A percentile compares a stretch with the other conserved stretches of the same genome.
Evolutionary conservation across 208 protist genomes (phyloP).

Genomic region (Leishmania arabica): DNA sequence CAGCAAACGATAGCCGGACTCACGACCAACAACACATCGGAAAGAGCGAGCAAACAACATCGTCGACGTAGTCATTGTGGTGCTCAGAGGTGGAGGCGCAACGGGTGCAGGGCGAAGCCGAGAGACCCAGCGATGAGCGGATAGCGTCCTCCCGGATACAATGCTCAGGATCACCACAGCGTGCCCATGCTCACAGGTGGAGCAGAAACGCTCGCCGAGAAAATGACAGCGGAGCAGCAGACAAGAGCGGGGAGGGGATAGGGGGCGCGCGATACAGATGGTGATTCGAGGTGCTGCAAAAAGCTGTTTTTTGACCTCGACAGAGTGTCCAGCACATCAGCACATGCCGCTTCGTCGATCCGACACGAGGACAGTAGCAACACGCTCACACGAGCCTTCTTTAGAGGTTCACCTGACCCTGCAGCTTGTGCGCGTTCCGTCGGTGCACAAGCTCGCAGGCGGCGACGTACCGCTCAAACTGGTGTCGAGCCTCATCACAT

Average conservation of each 20-base stretch:
- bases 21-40: not conserved
- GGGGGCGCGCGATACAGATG: not conserved
- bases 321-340: not conserved
- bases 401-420: slow-evolving; percentile 73
- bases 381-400: not conserved
- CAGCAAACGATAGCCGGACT: not conserved
- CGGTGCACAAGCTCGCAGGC: slow-evolving; percentile 86
- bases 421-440: slow-evolving; percentile 92
- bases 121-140: not conserved
- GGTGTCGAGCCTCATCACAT: slow-evolving; percentile 44
- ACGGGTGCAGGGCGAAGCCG: not conserved
- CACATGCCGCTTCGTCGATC: not conserved
- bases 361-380: not conserved
- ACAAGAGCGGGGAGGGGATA: not conserved
- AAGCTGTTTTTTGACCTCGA: not conserved
- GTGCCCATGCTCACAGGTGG: not conserved
- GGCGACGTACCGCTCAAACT: slow-evolving; percentile 77
- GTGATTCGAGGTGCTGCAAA: too few relatives aligned
- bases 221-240: not conserved
- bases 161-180: not conserved
- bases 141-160: not conserved
- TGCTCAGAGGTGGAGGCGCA: not conserved
- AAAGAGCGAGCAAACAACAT: not conserved
- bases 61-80: not conserved
- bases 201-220: not conserved